Percentiles rank a stretch among this genome's conserved stretches.
Conservation (phyloP, 768 basidiomycete genomes). For the Lactifluus pinguis region DNA sequence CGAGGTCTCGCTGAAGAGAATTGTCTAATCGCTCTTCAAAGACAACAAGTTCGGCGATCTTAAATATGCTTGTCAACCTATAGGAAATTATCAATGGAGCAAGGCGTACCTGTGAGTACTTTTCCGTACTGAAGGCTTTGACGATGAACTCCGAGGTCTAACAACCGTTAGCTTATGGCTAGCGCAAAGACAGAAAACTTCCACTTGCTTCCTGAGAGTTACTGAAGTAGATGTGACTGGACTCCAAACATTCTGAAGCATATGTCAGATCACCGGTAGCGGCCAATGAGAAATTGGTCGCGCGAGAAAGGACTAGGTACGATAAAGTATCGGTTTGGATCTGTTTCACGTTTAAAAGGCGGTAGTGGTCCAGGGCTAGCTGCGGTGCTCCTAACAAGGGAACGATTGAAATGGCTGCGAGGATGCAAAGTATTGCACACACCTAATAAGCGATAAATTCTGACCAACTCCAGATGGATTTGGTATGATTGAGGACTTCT, state of each 20-base stretch:
- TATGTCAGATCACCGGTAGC: conserved; percentile 68
- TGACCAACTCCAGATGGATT: conserved; percentile 64
- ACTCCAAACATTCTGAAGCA: conserved; percentile 66
- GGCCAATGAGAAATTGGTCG: conserved; percentile 71
- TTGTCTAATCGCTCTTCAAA: conserved; percentile 78
- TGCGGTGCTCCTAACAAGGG: conserved; percentile 53
- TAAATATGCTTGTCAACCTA: neutral
- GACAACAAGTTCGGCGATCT: conserved; percentile 78
- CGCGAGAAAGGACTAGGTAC: conserved; percentile 69
- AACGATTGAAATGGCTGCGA: neutral
- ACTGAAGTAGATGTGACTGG: conserved; percentile 71
- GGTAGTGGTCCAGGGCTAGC: conserved; percentile 71
- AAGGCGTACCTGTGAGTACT: conserved; percentile 62
- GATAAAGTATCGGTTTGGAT: conserved; percentile 87
- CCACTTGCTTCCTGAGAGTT: conserved; percentile 64
- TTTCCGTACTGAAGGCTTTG: conserved; percentile 69
- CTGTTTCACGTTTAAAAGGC: conserved; percentile 68
- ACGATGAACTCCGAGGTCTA: conserved; percentile 76
- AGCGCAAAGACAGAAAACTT: neutral
- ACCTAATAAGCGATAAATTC: conserved; percentile 80
- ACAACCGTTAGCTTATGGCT: conserved; percentile 1
- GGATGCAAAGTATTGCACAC: conserved; percentile 12
- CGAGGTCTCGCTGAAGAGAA: conserved; percentile 75
- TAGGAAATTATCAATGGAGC: neutral
- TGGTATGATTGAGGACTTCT: conserved; percentile 77